Evolutionary conservation across 1,284 basidiomycete genomes (phyloP).

Genomic region (Cryptococcus neoformans): DNA sequence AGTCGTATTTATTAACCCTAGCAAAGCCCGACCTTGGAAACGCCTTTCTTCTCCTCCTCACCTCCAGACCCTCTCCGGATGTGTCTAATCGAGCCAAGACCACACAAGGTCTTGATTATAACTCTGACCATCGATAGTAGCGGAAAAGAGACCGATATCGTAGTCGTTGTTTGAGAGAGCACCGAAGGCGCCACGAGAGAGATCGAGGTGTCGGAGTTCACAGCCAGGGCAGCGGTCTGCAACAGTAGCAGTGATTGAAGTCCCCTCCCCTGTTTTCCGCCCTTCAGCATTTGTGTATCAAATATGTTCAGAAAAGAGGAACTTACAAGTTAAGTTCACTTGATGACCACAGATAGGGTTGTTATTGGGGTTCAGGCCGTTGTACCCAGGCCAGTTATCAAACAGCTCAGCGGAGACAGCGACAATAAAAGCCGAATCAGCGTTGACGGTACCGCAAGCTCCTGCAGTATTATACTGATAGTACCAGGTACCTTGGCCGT

Average conservation of each 20-base stretch:
- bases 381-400: conserved; percentile 50
- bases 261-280: conserved; percentile 37
- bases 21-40: no score
- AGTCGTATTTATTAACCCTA: neutral
- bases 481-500: conserved; percentile 44
- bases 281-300: neutral
- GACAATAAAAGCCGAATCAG: conserved; percentile 39
- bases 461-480: conserved; percentile 25
- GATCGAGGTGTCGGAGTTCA: conserved; percentile 49
- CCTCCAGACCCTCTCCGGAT: neutral
- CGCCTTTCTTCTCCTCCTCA: no score
- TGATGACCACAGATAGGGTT: conserved; percentile 55
- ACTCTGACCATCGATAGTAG: conserved; percentile 25
- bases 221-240: conserved; percentile 54
- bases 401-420: conserved; percentile 50
- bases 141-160: conserved; percentile 28
- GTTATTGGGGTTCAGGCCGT: conserved; percentile 50
- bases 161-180: conserved; percentile 39
- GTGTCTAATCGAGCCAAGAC: conserved; percentile 12
- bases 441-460: conserved; percentile 36
- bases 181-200: conserved; percentile 50
- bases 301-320: neutral
- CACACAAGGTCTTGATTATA: conserved; percentile 36
- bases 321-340: conserved; percentile 47
- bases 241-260: conserved; percentile 48